Evolutionary conservation across 495 filamentous ascomycete species (phyloP), one percentile per base, ranked within the genome.

Genomic region (Lentithecium fluviatile): DNA sequence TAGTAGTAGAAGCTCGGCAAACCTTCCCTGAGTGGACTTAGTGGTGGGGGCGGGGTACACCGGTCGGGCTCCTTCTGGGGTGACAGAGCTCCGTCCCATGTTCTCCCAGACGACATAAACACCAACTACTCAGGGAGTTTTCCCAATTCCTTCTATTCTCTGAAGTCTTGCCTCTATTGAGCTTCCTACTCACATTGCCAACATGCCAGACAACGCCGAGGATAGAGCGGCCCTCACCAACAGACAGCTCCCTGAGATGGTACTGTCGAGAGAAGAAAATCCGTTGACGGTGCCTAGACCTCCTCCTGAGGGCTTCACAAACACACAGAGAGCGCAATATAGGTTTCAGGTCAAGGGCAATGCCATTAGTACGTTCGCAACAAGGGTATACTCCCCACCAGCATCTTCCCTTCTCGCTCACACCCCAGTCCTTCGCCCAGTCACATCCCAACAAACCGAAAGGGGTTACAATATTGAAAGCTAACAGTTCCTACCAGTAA

Each of bases 261-360:
- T 68, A 0, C 74, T 88, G 32, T 82, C 80, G 10, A 76, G 78
- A 21, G 80, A 69, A 82, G 50, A 82, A 77, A 45, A 78, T 74
- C 36, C 76, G 5, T 37, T 65, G 13, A 65, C 62, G 52, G 62
- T 79, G 34, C 73, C 81, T 8, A 71, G 76, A 12, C 70, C 76
- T 43, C 66, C 76, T 38, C 70, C 74, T 13, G 58, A 76, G 15
- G 73, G 76, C 38, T 59, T 77, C n/a, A 74, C 71, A 23, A 65
- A 81, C 13, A 69, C 76, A 37, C 76, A 70, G 11, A 75, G 81
- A 51, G 83, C 81, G 20, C 69, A 75, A 29, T 76, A 78, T 53
- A 76, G 86, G 47, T 88, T 89, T 64, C 74, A 78, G 20, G 79
- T 89, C 26, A 70, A 74, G 40, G 85, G 85, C 20, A 88, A 85